Conservation (phyloP, 2,329 filamentous ascomycete species). For the Penicillium sp. region DNA sequence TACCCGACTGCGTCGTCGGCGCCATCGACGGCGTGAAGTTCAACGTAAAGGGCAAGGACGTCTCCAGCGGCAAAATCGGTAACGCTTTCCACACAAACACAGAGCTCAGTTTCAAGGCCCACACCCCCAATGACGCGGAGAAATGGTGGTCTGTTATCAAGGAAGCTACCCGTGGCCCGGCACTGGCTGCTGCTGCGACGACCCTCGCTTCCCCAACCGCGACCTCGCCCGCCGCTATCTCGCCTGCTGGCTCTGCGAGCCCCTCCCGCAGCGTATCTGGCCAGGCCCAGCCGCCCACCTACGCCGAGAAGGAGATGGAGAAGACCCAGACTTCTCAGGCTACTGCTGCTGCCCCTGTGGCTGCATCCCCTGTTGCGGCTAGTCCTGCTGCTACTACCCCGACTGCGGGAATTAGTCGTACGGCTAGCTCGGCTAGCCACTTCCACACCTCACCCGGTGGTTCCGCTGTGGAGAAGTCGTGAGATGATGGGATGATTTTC, state of each 20-base stretch:
- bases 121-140: conserved; percentile 73
- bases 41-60: conserved; percentile 92
- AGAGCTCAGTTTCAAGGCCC: conserved; percentile 84
- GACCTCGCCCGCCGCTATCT: conserved; percentile 12
- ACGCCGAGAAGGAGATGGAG: conserved; percentile 25
- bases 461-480: conserved; percentile 20
- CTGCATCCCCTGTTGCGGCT: conserved; percentile 8
- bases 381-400: conserved; percentile 6
- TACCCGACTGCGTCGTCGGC: conserved; percentile 84
- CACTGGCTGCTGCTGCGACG: neutral
- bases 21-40: conserved; percentile 75
- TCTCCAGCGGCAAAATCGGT: conserved; percentile 70
- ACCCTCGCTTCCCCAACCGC: conserved; percentile 11
- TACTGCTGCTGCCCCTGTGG: neutral
- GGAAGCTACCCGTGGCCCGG: conserved; percentile 26
- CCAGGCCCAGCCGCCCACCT: conserved; percentile 24
- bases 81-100: conserved; percentile 76
- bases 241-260: conserved; percentile 14
- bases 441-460: conserved; percentile 31
- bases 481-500: neutral
- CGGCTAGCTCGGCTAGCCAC: conserved; percentile 26
- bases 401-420: conserved; percentile 20
- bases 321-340: neutral
- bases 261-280: conserved; percentile 10
- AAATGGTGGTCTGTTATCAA: conserved; percentile 79